Conservation (phyloP, 306 rosid genomes). For the Carpinus viminea region DNA sequence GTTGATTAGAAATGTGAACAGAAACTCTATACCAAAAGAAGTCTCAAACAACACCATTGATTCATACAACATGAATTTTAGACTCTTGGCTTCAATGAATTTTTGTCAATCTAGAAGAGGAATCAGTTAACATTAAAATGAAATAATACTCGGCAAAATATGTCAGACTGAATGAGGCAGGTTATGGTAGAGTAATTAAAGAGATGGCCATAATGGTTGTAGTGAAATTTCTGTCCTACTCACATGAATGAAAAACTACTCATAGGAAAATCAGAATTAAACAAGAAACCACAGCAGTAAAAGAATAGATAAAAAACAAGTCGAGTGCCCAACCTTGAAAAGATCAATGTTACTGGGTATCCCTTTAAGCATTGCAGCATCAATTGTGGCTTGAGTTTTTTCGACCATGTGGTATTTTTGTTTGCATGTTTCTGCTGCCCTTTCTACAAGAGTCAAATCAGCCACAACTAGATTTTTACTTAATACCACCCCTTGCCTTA, state of each 20-base stretch:
- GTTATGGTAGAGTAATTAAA: not conserved
- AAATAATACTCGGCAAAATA: not conserved
- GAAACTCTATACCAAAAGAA: conserved; percentile 6
- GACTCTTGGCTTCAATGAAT: not conserved
- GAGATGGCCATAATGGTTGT: not conserved
- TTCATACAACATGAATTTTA: not conserved
- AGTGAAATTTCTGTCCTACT: not conserved
- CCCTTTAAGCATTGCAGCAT: conserved; percentile 89
- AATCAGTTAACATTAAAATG: not conserved
- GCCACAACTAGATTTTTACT: conserved; percentile 88
- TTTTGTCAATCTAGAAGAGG: not conserved
- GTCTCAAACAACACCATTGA: not conserved
- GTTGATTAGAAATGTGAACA: conserved; percentile 2
- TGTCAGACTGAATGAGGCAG: not conserved
- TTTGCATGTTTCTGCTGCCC: conserved; percentile 71
- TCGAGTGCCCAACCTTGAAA: conserved; percentile 64
- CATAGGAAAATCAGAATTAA: conserved; percentile 9
- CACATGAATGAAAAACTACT: conserved; percentile 12
- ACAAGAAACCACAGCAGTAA: not conserved
- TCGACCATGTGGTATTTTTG: conserved; percentile 57
- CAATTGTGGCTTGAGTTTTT: conserved; percentile 94
- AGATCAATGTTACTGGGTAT: conserved; percentile 98
- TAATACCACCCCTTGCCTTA: conserved; percentile 66
- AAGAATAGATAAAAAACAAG: conserved; percentile 23
- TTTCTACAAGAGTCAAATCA: conserved; percentile 64